Percentiles rank a stretch among this genome's conserved stretches.
Conservation (phyloP, 345 rosid genomes). For the Linum usitatissimum region DNA sequence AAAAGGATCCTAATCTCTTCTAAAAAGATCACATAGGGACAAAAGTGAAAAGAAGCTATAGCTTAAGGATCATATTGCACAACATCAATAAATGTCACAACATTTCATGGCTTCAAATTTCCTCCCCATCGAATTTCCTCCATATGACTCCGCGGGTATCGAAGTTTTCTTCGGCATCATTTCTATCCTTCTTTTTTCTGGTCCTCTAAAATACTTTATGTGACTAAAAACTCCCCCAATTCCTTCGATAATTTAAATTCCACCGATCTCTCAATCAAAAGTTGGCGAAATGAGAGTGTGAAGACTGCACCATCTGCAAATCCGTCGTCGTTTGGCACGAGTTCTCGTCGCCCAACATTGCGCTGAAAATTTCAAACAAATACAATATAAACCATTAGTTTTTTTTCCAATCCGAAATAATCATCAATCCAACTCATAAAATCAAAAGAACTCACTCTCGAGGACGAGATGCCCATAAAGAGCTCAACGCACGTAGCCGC, state of each 20-base stretch:
- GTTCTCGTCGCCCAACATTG: slow-evolving; percentile 53
- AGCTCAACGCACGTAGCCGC: slow-evolving; percentile 76
- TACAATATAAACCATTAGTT: background rate
- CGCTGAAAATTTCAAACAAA: slow-evolving; percentile 18
- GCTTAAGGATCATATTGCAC: slow-evolving; percentile 8
- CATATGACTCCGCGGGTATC: too few species aligned
- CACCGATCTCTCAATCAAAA: slow-evolving; percentile 22
- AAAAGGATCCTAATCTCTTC: slow-evolving; percentile 26
- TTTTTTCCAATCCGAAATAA: too few species aligned
- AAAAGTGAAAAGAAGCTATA: background rate
- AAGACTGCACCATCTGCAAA: slow-evolving; percentile 63
- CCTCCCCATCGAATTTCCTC: too few species aligned
- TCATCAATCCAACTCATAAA: background rate
- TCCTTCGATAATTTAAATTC: too few species aligned
- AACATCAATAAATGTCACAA: background rate
- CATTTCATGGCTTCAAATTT: slow-evolving; percentile 2
- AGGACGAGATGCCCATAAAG: slow-evolving; percentile 87
- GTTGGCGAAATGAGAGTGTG: slow-evolving; percentile 65
- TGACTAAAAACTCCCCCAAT: background rate
- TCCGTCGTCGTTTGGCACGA: slow-evolving; percentile 77
- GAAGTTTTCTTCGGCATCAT: too few species aligned
- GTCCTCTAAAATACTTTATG: background rate
- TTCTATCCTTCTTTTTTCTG: background rate
- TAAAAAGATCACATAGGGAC: slow-evolving; percentile 7
- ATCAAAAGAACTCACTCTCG: slow-evolving; percentile 48